These are phyloP conservation scores for Colletotrichum graminicola DNA, from an alignment of 2,329 filamentous ascomycete species.

Conservation along the genomic window DNA sequence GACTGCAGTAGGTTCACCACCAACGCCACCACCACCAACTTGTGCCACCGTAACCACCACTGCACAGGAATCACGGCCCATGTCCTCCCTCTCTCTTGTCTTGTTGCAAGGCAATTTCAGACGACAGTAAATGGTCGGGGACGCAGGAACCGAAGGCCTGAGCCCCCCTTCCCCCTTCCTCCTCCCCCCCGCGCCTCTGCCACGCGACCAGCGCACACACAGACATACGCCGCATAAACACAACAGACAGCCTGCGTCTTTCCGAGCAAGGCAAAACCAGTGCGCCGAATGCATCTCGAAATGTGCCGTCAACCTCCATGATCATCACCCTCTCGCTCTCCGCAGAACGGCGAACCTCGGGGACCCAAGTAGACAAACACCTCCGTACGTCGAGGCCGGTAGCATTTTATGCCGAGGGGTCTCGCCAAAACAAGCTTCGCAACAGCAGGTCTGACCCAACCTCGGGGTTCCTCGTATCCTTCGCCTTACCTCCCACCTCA, in stretches of 20 bases:
- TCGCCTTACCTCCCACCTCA: neutral
- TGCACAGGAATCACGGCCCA: neutral
- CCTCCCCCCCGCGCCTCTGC: neutral
- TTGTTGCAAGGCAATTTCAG: neutral
- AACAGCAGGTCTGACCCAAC: neutral
- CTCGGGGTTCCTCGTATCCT: neutral
- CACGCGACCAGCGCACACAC: neutral
- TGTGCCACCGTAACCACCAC: neutral
- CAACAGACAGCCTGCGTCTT: neutral
- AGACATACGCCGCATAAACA: neutral
- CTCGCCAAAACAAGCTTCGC: neutral
- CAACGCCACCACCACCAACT: too few species aligned
- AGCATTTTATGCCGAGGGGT: neutral
- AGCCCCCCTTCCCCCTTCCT: neutral
- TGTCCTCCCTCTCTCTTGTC: neutral
- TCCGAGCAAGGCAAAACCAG: neutral
- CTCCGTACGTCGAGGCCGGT: neutral
- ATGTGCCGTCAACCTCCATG: neutral
- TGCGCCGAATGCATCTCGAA: neutral
- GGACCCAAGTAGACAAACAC: too few species aligned
- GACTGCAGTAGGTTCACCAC: neutral
- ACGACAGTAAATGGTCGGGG: neutral
- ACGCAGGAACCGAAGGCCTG: neutral
- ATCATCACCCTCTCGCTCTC: neutral
- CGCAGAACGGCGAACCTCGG: neutral